phyloP scores from a whole-genome alignment of 768 basidiomycete species.

The Termitomyces sp. region DNA sequence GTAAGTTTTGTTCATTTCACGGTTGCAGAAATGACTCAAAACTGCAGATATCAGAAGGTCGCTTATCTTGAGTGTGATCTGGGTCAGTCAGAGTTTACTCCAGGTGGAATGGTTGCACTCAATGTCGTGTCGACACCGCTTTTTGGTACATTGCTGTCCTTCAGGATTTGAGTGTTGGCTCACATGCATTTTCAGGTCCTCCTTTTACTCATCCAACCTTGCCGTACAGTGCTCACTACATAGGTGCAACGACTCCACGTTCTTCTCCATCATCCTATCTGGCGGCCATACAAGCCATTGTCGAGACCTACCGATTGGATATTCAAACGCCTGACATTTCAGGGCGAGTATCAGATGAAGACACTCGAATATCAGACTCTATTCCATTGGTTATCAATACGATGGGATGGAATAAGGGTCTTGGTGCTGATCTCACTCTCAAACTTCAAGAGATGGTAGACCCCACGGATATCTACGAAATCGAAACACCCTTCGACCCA shows the following conservation, averaged over 20 bases:
- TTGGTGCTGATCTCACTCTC: slow-evolving; percentile 75
- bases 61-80: slow-evolving; percentile 92
- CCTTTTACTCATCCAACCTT: slow-evolving; percentile 80
- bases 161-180: not conserved
- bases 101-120: slow-evolving; percentile 81
- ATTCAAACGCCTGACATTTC: slow-evolving; percentile 44
- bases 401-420: slow-evolving; percentile 95
- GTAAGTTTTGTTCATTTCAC: slow-evolving; percentile 32
- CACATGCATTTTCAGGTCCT: slow-evolving; percentile 53
- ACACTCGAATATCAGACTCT: slow-evolving; percentile 43
- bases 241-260: slow-evolving; percentile 77
- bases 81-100: slow-evolving; percentile 92
- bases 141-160: slow-evolving; percentile 51
- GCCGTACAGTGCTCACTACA: slow-evolving; percentile 74
- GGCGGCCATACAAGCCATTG: slow-evolving; percentile 57
- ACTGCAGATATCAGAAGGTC: slow-evolving; percentile 66
- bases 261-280: slow-evolving; percentile 77
- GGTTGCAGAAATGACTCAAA: not conserved
- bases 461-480: slow-evolving; percentile 58
- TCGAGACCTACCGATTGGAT: slow-evolving; percentile 69
- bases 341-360: slow-evolving; percentile 21
- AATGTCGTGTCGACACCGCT: slow-evolving; percentile 63
- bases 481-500: slow-evolving; percentile 30
- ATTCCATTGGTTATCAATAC: slow-evolving; percentile 92
- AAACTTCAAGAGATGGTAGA: slow-evolving; percentile 66